Base-by-base conservation (phyloP, 2,329 filamentous ascomycete species). In the Claviceps digitariae region DNA sequence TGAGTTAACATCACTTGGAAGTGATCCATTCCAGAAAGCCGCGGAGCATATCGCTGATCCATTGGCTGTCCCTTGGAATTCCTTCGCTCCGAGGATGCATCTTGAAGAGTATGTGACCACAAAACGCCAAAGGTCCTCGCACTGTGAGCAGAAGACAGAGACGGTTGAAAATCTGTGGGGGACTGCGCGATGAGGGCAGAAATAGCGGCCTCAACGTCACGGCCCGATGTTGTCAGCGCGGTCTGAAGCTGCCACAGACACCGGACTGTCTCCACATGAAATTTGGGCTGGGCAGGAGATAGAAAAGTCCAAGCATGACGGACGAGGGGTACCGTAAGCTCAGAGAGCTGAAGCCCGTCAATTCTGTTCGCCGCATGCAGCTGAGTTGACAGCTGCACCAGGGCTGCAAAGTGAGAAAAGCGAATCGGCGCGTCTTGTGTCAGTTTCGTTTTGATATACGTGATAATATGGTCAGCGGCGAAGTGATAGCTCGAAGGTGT, bases 231-330 rank as follows among this genome's bases (percentile, higher is more conserved):
- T 1, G 84, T 79, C 13, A 95, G 77, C 1, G 82, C 78, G 25
- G 77, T 79, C 60, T 97, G 90, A 51, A 98, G 72, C 58, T 89
- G 82, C 87, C 93, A 95, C 41, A 98, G 72, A 59, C 83, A 85
- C 54, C 87, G 82, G 9, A 94, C 87, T 20, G 90, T 84, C 70
- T 98, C 94, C 34, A 98, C 90, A 63, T 97, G 93, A 59, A 91
- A 94, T 64, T 95, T 95, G 0, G 90, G 90, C 57, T 84, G 83
- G 13, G 83, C 76, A n/a, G 87, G 84, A 0, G 89, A 87, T 41
- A 98, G 70, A 62, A 87, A 89, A 5, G 72, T 67, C 93, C 93
- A 98, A 0, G 91, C 76, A 53, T 84, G 78, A 1, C 74, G 74
- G 17, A 93, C 82, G 23, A 97, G 71, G 29, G 79, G 75, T 21